Evolutionary conservation across 768 basidiomycete species (phyloP).

Genomic region (Phanerodontia chrysosporium): DNA sequence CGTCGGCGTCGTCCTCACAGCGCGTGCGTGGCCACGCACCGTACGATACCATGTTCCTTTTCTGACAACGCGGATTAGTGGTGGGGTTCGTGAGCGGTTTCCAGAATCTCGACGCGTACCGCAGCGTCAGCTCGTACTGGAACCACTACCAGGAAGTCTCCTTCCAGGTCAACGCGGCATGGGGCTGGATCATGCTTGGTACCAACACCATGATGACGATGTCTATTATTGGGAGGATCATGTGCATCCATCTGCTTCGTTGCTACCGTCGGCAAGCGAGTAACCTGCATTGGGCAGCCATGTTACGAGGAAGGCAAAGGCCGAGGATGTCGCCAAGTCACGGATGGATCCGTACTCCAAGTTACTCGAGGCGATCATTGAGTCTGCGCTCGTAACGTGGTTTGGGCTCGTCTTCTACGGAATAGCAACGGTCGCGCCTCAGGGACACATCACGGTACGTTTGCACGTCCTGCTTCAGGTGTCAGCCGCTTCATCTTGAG

Average conservation of each 20-base stretch:
- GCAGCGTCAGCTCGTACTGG: background rate
- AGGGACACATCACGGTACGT: slow-evolving; percentile 15
- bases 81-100: slow-evolving; percentile 3
- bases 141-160: slow-evolving; percentile 4
- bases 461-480: background rate
- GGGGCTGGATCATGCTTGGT: slow-evolving; percentile 23
- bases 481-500: background rate
- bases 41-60: background rate
- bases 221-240: slow-evolving; percentile 19
- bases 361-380: slow-evolving; percentile 16
- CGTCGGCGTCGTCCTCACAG: slow-evolving; percentile 10
- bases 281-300: background rate
- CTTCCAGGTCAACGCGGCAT: slow-evolving; percentile 18
- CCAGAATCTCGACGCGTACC: background rate
- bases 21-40: slow-evolving; percentile 8
- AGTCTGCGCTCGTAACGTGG: slow-evolving; percentile 23
- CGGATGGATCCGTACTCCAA: background rate
- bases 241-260: slow-evolving; percentile 8
- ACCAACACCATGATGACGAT: slow-evolving; percentile 20
- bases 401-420: slow-evolving; percentile 19
- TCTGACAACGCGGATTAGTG: background rate
- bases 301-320: background rate
- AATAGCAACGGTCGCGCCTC: slow-evolving; percentile 16
- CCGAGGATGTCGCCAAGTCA: background rate
- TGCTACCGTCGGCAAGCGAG: background rate